Base-by-base conservation (phyloP, 495 filamentous ascomycete species). In the Paragyromitra xinjiangensis region DNA sequence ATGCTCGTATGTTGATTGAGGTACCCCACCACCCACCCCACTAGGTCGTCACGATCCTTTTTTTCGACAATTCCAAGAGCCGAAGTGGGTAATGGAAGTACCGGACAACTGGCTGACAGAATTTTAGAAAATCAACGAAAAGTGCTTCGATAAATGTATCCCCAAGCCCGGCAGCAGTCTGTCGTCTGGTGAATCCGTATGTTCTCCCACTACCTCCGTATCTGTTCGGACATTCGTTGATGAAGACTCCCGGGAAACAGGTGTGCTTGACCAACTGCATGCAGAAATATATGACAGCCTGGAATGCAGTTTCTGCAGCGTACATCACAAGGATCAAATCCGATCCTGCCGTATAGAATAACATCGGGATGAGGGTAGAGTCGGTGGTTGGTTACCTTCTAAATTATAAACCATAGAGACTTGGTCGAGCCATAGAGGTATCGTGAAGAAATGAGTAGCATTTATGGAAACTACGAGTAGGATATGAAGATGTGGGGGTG, bases 261-360 rank as follows among this genome's bases (percentile, higher is more conserved):
- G 86, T 88, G 56, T 99, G 95, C 88, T 88, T 95, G 72, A 91
- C 91, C 6, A 85, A 87, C 74, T 99, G 95, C 86, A 95, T 97
- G 92, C 93, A 98, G 83, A 99, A 99, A 86, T 99, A 99, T 87
- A 97, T 98, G 88, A 85, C 87, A 29, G 88, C 92, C 42, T 99
- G 96, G 96, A 97, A 98, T 84, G 86, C 87, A 69, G 92, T 97
- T 71, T 93, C 90, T 84, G 83, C 87, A 72, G 87, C 90, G 34
- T 97, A 97, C 83, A 87, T 97, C 77, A 81, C 81, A 62, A 88
- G 93, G 80, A 87, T 97, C 84, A 90, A 92, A 81, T 85, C 87
- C 71, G 91, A 93, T 53, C 80, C 80, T 12, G 81, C 82, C 77
- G 42, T 86, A 85, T 83, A 85, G 80, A 22, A 9, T 12, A 14